Base-by-base conservation (phyloP, 140 eudicot genomes). In the Bidens hawaiensis region DNA sequence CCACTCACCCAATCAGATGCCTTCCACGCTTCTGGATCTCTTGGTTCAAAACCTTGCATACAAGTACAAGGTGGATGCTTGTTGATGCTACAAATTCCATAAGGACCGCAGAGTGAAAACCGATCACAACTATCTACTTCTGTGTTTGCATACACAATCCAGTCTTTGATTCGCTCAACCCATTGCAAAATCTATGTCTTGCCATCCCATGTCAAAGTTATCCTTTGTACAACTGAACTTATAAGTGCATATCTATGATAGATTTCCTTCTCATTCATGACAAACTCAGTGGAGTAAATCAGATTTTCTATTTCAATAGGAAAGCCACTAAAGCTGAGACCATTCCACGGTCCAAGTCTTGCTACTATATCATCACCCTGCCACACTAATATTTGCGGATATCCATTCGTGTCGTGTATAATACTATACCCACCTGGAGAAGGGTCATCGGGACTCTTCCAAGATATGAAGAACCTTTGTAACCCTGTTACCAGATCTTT, bases 341-440 rank as follows among this genome's bases (percentile, higher is more conserved):
- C 78, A 55, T 64, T 65, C 72, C 78, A 73, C 4, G 78, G 78
- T 48, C 78, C 72, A 64, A 64, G 38, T 46, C 72, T 64, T 18
- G 7, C 31, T 8, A 10, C 2, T 30, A 56, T 0, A n/a, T 21
- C 45, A 4, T 17, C 13, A 56, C 66, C 72, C 14, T 26, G 15
- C 31, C 9, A 28, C 18, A 9, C 13, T 6, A 73, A 23, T 2
- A 7, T 4, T 18, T 73, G 67, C 4, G 72, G 78, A 34, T 19
- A 73, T 57, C 78, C 72, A 33, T 65, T 65, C 6, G 65, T 43
- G 30, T 73, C 54, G 1, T 3, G 3, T 3, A 22, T 36, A 59
- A 21, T 21, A 4, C 7, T 17, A 47, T 69, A 59, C 75, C 0
- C 24, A n/a, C 72, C 72, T 21, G 1, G 1, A 45, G 59, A 43